Evolutionary conservation across 768 basidiomycete species (phyloP).

Genomic region (Cystofilobasidium bisporidii): DNA sequence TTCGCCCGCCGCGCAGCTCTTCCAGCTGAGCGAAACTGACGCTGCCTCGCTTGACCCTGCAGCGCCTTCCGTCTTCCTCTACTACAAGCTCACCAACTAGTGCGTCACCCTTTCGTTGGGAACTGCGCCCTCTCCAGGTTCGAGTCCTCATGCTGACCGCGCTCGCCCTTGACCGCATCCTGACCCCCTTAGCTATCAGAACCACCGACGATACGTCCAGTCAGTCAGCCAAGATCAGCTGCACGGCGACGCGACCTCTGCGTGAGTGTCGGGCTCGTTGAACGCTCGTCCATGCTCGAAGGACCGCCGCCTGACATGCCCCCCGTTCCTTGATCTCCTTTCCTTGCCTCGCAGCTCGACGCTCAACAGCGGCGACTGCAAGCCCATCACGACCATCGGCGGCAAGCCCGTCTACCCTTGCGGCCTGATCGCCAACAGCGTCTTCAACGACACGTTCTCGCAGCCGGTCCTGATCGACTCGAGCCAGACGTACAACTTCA

Average conservation of each 20-base stretch:
- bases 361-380: slow-evolving; percentile 61
- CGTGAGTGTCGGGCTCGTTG: slow-evolving; percentile 41
- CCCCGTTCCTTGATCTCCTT: too few species aligned
- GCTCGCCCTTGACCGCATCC: not conserved
- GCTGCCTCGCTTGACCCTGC: not conserved
- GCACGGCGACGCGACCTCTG: slow-evolving; percentile 55
- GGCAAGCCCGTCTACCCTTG: slow-evolving; percentile 76
- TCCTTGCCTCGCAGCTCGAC: not conserved
- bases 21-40: too few species aligned
- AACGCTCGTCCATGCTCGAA: not conserved
- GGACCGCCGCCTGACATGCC: too few species aligned
- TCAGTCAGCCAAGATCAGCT: slow-evolving; percentile 77
- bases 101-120: slow-evolving; percentile 27
- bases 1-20: too few species aligned
- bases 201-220: slow-evolving; percentile 94
- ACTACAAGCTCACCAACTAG: slow-evolving; percentile 61
- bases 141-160: not conserved
- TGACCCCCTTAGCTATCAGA: slow-evolving; percentile 68
- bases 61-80: slow-evolving; percentile 66
- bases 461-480: slow-evolving; percentile 54
- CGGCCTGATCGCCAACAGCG: slow-evolving; percentile 90
- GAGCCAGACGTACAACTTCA: slow-evolving; percentile 57
- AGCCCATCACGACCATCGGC: slow-evolving; percentile 57
- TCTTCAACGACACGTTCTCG: slow-evolving; percentile 88
- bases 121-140: not conserved